Conservation (phyloP, 441 rosid species). For the Jatropha multifida region DNA sequence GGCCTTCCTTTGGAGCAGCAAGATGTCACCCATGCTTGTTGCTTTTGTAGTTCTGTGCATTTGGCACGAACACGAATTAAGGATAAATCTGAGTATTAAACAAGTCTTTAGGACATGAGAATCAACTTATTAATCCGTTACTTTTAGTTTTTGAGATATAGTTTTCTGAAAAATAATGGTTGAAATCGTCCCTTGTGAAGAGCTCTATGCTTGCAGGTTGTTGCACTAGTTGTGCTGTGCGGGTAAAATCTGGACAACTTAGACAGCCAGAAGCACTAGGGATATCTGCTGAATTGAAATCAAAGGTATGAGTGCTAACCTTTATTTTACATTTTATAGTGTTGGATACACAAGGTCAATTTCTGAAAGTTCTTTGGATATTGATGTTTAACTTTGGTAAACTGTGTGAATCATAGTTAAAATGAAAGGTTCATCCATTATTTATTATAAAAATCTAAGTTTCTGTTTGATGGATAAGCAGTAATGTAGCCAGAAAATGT, state of each 20-base stretch:
- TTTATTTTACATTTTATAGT: slow-evolving; percentile 1
- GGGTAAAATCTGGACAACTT: slow-evolving; percentile 82
- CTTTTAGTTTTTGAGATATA: neutral
- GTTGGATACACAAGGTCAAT: neutral
- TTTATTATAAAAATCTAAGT: neutral
- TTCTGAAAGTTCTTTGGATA: neutral
- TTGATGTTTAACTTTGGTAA: neutral
- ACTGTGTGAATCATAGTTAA: neutral
- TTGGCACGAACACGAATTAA: neutral
- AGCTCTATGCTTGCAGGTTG: slow-evolving; percentile 59
- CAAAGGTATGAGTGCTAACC: slow-evolving; percentile 53
- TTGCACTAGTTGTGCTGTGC: slow-evolving; percentile 94
- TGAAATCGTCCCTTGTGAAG: slow-evolving; percentile 12
- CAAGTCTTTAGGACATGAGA: neutral
- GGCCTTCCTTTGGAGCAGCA: neutral
- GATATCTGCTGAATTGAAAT: slow-evolving; percentile 84
- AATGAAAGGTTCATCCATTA: neutral
- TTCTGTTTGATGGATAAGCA: neutral
- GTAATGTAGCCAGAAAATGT: too few species aligned
- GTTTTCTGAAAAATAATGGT: neutral
- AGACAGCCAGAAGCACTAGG: slow-evolving; percentile 96
- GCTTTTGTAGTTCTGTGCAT: neutral
- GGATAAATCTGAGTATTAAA: neutral
- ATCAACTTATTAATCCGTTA: neutral
- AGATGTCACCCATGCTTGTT: neutral